A percentile compares a stretch with the other conserved stretches of the same genome.
Conservation (phyloP, 345 rosid genomes). For the Linum tenue region DNA sequence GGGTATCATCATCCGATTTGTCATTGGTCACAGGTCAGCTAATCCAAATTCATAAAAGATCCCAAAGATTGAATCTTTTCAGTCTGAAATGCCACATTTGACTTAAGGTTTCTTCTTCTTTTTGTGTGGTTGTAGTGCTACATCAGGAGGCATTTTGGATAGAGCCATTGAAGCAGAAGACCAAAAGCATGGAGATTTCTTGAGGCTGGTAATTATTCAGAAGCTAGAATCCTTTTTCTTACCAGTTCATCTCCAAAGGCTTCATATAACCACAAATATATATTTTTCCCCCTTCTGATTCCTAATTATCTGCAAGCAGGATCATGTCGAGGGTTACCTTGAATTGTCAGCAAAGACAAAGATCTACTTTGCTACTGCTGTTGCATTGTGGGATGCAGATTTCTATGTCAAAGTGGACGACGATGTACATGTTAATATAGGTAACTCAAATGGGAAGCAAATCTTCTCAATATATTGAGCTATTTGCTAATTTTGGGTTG, state of each 20-base stretch:
- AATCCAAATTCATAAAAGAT: no score
- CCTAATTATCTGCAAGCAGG: slow-evolving; percentile 33
- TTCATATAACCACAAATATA: no score
- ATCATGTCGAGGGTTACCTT: slow-evolving; percentile 93
- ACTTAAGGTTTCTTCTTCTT: not conserved
- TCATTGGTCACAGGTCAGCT: slow-evolving; percentile 82
- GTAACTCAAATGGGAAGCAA: slow-evolving; percentile 18
- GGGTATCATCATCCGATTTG: slow-evolving; percentile 79
- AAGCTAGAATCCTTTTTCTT: no score
- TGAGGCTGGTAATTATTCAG: slow-evolving; percentile 59
- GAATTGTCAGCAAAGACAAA: slow-evolving; percentile 97
- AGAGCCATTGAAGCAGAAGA: slow-evolving; percentile 89
- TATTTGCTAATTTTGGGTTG: not conserved
- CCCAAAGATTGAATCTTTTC: not conserved
- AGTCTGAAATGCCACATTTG: not conserved
- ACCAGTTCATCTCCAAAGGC: no score
- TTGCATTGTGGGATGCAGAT: slow-evolving; percentile 87
- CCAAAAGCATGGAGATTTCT: slow-evolving; percentile 78
- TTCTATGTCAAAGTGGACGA: slow-evolving; percentile 97
- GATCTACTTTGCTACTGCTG: slow-evolving; percentile 85
- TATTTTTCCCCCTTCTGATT: no score
- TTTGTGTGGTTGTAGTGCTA: slow-evolving; percentile 42
- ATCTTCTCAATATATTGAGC: no score
- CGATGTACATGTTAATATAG: slow-evolving; percentile 96
- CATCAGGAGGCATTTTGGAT: slow-evolving; percentile 85